Evolutionary conservation across 1,139 yeast genomes (phyloP), one percentile per base, ranked within the genome.

Genomic region (Saccharomyces hybrid): DNA sequence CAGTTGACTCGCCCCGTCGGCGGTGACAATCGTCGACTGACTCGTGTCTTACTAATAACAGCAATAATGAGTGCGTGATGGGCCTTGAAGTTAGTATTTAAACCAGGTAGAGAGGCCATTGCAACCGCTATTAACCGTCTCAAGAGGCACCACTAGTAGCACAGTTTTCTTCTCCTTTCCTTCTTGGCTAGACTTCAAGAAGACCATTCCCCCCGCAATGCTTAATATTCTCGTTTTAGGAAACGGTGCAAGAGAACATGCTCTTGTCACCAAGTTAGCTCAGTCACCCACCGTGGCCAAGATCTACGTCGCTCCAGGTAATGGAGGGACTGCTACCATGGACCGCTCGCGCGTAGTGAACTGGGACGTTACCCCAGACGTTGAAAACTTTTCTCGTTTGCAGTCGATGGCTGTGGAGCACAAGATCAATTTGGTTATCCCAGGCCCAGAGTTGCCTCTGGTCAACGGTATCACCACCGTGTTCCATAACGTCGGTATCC

Each of bases 231-330:
- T 95, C 60, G 85, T 95, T 61, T 80, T 95, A 64, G 99, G 99
- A 67, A 90, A 88, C 75, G 99, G 99, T 68, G 99, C 99, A 64
- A 90, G 99, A 78, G 99, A 95, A 74, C 98, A 93, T 72, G 98
- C 99, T 54, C 79, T 95, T 61, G 87, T 89, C 19, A 91, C 97
- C 97, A 88, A 86, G 69, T 80, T 95, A 62, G 76, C 87, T 47
- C 95, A 89, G 72, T 88, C 97, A 32, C 74, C 82, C 44, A 72
- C 81, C 46, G 96, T 90, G 48, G 74, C 75, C 59, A 79, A 81
- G 59, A 85, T 95, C 64, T 95, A 71, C 66, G 97, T 93, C 53
- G 97, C 98, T 29, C 98, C 98, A 61, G 99, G 99, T 58, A 95
- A 93, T 69, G 99, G 98, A 55, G 99, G 98, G 53, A 90, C 97